These are phyloP conservation scores for Tuber calosporum DNA, from an alignment of 495 filamentous ascomycete genomes.

Conservation along the genomic window DNA sequence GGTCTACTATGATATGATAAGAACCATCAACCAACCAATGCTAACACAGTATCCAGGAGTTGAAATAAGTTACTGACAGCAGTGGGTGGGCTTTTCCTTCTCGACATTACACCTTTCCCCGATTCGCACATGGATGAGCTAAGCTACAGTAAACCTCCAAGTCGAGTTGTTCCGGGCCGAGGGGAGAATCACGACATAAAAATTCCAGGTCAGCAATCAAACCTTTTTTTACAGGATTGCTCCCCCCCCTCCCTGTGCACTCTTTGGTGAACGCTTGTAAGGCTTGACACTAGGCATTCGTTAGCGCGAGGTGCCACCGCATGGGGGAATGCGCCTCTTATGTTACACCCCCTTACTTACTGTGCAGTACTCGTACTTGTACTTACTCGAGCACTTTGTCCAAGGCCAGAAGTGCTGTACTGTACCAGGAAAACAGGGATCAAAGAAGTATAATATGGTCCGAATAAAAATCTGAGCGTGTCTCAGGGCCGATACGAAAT, in stretches of 20 bases:
- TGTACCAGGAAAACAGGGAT: not conserved
- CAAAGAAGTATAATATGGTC: too few species aligned
- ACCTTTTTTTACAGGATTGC: not conserved
- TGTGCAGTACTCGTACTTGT: too few species aligned
- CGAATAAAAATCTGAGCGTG: too few species aligned
- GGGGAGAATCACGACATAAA: not conserved
- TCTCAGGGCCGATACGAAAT: too few species aligned
- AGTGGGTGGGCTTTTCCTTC: not conserved
- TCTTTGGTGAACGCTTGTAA: not conserved
- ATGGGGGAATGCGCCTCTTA: not conserved
- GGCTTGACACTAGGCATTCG: not conserved
- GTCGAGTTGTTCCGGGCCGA: fast-evolving
- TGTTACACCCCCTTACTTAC: not conserved
- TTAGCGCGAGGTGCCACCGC: not conserved
- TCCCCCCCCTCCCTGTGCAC: not conserved
- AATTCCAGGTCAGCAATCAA: not conserved
- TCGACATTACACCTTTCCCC: not conserved
- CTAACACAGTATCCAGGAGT: not conserved
- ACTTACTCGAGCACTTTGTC: not conserved
- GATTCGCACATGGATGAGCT: not conserved
- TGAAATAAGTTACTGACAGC: not conserved
- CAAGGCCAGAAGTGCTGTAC: not conserved
- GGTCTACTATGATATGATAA: not conserved
- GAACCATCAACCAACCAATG: not conserved
- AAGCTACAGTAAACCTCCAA: not conserved